Base-by-base conservation (phyloP, 129 eudicot genomes). In the Rutidosis leptorrhynchoides region DNA sequence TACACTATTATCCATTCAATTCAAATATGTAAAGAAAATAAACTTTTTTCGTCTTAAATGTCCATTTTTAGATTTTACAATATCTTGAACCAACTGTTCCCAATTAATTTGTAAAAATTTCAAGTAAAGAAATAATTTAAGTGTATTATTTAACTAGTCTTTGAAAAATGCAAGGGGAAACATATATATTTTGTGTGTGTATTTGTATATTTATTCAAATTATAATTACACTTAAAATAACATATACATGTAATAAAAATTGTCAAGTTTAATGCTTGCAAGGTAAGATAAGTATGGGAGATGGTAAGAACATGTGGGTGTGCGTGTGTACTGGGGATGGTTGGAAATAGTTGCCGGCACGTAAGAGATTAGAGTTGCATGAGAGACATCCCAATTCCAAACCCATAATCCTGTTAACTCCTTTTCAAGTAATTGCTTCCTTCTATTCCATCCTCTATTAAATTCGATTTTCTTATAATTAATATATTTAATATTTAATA, bases 381-480 rank as follows among this genome's bases (percentile, higher is more conserved):
- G 52, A 64, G 61, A 62, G 64, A 61, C 79, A 75, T 68, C 63
- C 64, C 57, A 51, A 68, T 75, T 68, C 79, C 54, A 48, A 51
- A 26, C 62, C 21, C 51, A 26, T 60, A 75, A 60, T 62, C 79
- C 45, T 75, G 79, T 68, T 49, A 30, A 58, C 74, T 49, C 79
- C 25, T 60, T 75, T 75, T 75, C 40, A 60, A 75, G 74, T 51
- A 61, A 23, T 58, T 58, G 22, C 43, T 43, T 56, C 40, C 70
- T 26, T 65, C 57, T 16, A 37, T 27, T 57, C 24, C 42, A 57
- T 32, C 29, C n/a, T 26, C 45, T 37, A 37, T 11, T 37, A 37
- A 37, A 37, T 69, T 58, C 21, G 28, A 37, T 7, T 32, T 17
- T 32, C 48, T 15, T 32, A 29, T 7, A 53, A 53, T 68, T 46